These are phyloP conservation scores for Pterocarpus santalinus DNA, from an alignment of 306 rosid species.

Conservation along the genomic window DNA sequence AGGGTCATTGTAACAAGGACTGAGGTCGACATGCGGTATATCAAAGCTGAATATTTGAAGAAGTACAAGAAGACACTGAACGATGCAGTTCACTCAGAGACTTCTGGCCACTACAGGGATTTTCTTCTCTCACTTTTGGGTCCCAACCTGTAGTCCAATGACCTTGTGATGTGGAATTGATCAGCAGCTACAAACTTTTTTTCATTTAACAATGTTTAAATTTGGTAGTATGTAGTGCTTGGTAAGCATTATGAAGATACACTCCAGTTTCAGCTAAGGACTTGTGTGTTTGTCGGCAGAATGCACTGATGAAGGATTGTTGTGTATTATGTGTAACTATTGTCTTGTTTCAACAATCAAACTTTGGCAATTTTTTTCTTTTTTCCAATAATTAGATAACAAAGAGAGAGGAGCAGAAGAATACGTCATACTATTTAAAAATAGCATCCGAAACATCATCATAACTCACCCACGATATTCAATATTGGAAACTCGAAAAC, in stretches of 20 bases:
- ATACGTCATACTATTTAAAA: no score
- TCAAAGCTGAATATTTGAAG: slow-evolving; percentile 67
- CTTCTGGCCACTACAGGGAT: slow-evolving; percentile 70
- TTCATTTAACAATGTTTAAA: neutral
- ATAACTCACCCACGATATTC: no score
- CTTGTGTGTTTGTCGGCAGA: neutral
- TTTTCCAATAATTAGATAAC: no score
- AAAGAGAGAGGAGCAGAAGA: no score
- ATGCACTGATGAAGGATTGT: neutral
- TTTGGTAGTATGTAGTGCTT: slow-evolving; percentile 2
- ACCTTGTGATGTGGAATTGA: neutral
- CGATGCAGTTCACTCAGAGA: slow-evolving; percentile 79
- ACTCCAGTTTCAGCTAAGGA: neutral
- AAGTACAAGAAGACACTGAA: slow-evolving; percentile 63
- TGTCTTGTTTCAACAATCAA: neutral
- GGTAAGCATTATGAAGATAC: slow-evolving; percentile 11
- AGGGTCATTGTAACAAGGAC: slow-evolving; percentile 77
- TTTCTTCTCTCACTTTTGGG: slow-evolving; percentile 78
- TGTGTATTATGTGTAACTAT: neutral
- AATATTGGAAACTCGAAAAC: no score
- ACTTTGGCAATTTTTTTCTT: no score
- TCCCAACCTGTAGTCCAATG: slow-evolving; percentile 52
- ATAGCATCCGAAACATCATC: no score
- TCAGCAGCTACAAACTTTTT: neutral
- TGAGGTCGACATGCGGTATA: slow-evolving; percentile 83